Evolutionary conservation across 139 green algal genomes (phyloP), one percentile per base, ranked within the genome.

Genomic region (Asterochloris sp.): DNA sequence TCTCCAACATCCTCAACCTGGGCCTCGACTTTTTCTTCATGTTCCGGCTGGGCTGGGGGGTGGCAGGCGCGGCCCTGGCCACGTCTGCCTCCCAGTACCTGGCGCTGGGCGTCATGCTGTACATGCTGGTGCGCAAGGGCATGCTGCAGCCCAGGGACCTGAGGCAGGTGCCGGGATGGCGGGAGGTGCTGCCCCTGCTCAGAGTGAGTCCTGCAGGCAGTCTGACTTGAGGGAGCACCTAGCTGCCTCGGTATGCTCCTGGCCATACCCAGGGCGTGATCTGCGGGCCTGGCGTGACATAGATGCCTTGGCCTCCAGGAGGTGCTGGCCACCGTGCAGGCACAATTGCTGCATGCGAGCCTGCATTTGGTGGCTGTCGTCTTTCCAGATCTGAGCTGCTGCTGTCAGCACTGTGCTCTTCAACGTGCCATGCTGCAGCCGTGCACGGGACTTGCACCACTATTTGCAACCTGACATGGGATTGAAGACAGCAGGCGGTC

Each of bases 51-150:
- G 73, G 78, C 13, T 81, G 73, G 83, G 83, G 83, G 10, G 83
- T 86, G 67, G 83, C 83, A 13, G 83, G 83, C 2, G 82, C 83
- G 67, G 83, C 78, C 10, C 69, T 86, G 29, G 77, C 82, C n/a
- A 85, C 82, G 9, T 79, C 76, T 15, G 26, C 54, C 12, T 82
- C 76, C 1, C 78, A 83, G 78, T 86, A 86, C 27, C 63, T 75
- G 16, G 76, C 78, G 71, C 54, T 83, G 27, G 73, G 13, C 61
- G 73, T 83, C 69, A 69, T 86, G 83, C 76, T 82, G 24, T 78
- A 47, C 17, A 27, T 82, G 78, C 75, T 83, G 73, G 8, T 78
- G 10, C 60, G 29, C 26, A 83, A 77, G 62, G 69, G 83, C 69
- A 80, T 86, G 24, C 23, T 86, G n/a, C 26, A 68, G 1, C 62